These are phyloP conservation scores for Clonostachys rosea DNA, from an alignment of 2,329 filamentous ascomycete genomes.

Conservation along the genomic window DNA sequence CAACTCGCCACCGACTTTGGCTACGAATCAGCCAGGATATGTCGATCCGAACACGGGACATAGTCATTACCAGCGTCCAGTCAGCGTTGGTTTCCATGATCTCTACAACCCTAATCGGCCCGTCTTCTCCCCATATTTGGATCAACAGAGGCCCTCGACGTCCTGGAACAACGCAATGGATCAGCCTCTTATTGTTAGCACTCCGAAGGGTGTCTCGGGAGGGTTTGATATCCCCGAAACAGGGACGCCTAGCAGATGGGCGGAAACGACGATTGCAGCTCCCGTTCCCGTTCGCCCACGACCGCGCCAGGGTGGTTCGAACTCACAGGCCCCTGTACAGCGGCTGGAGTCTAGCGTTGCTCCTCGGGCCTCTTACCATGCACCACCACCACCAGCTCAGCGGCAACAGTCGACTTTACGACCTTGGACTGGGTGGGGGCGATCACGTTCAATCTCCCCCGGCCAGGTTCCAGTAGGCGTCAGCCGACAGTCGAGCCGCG, in stretches of 20 bases:
- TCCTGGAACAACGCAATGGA: conserved; percentile 29
- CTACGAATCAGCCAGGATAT: too few relatives aligned
- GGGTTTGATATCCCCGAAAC: conserved; percentile 39
- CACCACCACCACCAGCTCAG: background rate
- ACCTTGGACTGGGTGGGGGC: conserved; percentile 24
- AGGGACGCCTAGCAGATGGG: conserved; percentile 21
- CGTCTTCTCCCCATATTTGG: conserved; percentile 14
- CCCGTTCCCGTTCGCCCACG: conserved; percentile 48
- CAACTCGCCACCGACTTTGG: too few relatives aligned
- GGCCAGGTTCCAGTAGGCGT: conserved; percentile 24
- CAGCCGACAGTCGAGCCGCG: conserved; percentile 45
- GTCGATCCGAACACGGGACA: too few relatives aligned
- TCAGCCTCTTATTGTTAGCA: conserved; percentile 57
- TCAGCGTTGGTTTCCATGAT: too few relatives aligned
- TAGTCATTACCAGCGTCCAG: too few relatives aligned
- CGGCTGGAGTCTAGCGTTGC: conserved; percentile 44
- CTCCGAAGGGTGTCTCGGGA: conserved; percentile 48
- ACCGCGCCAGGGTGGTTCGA: conserved; percentile 17
- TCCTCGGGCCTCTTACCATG: conserved; percentile 1
- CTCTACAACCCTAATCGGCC: background rate
- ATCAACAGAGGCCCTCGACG: conserved; percentile 29
- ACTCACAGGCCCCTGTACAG: conserved; percentile 26
- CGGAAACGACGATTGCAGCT: conserved; percentile 43
- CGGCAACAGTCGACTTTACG: conserved; percentile 5
- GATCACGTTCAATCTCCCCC: conserved; percentile 23